Percentiles rank a stretch among this genome's conserved stretches.
phyloP scores from a whole-genome alignment of 257 asterid genomes.

The Sherardia arvensis region DNA sequence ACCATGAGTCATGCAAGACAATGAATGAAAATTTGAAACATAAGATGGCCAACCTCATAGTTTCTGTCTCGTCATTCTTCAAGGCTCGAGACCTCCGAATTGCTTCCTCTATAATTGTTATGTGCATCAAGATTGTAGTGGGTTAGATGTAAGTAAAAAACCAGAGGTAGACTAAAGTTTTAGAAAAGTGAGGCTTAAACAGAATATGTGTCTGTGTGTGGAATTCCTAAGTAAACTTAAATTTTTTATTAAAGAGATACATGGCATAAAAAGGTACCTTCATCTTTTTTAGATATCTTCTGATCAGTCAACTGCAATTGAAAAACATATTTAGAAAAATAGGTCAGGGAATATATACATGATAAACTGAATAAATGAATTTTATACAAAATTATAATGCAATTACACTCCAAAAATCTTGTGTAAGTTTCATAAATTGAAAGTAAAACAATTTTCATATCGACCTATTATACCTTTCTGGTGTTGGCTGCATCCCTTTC shows the following conservation, averaged over 20 bases:
- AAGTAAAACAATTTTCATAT: background rate
- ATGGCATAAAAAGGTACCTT: constrained; percentile 40
- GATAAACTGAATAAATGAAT: background rate
- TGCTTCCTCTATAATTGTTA: constrained; percentile 61
- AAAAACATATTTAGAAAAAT: constrained; percentile 11
- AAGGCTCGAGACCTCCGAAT: constrained; percentile 65
- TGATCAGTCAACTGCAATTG: constrained; percentile 52
- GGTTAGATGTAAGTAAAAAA: background rate
- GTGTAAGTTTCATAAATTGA: background rate
- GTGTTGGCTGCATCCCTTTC: constrained; percentile 91
- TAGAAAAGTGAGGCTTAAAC: background rate
- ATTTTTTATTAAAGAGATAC: too few species aligned
- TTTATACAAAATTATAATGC: background rate
- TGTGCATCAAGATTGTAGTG: background rate
- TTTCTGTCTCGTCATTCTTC: constrained; percentile 58
- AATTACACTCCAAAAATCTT: background rate
- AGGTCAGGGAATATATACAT: constrained; percentile 5
- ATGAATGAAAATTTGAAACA: background rate
- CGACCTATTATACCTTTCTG: constrained; percentile 46
- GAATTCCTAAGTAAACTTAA: background rate
- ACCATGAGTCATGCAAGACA: background rate
- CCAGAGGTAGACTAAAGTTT: background rate
- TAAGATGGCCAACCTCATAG: constrained; percentile 52
- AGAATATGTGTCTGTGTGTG: background rate
- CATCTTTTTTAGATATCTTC: constrained; percentile 59